Evolutionary conservation across 345 rosid genomes (phyloP).

Genomic region (Acer negundo): DNA sequence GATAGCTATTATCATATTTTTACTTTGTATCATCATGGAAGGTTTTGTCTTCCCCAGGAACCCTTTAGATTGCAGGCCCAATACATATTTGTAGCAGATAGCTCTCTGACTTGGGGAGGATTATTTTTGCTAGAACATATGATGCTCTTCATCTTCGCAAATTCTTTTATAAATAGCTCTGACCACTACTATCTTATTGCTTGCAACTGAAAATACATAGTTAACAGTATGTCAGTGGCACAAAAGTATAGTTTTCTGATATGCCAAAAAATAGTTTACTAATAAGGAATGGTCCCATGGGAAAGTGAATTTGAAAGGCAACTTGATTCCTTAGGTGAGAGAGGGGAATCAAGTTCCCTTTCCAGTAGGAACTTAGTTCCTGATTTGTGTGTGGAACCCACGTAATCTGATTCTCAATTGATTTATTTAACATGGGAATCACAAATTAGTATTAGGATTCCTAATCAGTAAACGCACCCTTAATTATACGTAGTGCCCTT

Average conservation of each 20-base stretch:
- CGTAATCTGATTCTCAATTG: too few species aligned
- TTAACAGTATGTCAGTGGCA: not conserved
- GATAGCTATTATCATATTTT: not conserved
- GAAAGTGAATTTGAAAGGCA: too few species aligned
- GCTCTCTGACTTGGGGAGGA: not conserved
- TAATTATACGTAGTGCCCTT: not conserved
- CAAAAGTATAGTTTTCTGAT: not conserved
- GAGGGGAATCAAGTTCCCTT: too few species aligned
- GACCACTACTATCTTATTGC: not conserved
- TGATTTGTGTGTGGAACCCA: too few species aligned
- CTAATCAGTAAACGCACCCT: not conserved
- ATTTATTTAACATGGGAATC: too few species aligned
- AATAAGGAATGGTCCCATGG: too few species aligned
- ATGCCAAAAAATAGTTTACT: not conserved
- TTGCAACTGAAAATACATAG: not conserved
- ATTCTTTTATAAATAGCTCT: not conserved
- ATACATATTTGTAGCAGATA: slow-evolving; percentile 12
- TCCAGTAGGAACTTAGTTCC: too few species aligned
- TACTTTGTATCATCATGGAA: not conserved
- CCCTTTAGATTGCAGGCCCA: not conserved
- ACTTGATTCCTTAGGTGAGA: too few species aligned
- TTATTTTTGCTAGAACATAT: not conserved
- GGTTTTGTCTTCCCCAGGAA: not conserved
- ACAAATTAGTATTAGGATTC: too few species aligned
- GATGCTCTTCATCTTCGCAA: not conserved